Evolutionary conservation across 75 land plant genomes (phyloP).

Genomic region (Chamaecyparis obtusa): DNA sequence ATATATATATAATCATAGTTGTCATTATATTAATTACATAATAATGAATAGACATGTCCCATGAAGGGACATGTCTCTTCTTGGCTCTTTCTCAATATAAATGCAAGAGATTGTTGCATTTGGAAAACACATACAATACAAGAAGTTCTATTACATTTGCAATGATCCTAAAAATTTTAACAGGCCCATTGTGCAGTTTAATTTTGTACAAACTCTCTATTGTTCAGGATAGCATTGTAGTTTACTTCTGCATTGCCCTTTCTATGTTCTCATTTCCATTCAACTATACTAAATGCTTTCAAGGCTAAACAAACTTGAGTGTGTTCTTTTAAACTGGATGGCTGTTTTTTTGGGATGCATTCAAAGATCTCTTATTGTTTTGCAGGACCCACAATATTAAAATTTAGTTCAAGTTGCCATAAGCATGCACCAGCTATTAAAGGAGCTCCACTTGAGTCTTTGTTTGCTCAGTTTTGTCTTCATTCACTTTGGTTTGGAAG

Average conservation of each 20-base stretch:
- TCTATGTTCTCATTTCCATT: not conserved
- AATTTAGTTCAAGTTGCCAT: conserved; percentile 35
- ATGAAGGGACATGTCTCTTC: too few relatives aligned
- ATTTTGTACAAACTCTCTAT: not conserved
- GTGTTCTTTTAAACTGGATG: not conserved
- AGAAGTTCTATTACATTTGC: too few relatives aligned
- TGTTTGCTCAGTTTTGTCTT: conserved; percentile 95
- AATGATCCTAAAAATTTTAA: too few relatives aligned
- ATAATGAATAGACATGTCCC: too few relatives aligned
- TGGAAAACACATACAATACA: too few relatives aligned
- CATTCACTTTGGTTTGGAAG: conserved; percentile 92
- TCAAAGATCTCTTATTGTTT: conserved; percentile 2
- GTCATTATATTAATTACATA: too few relatives aligned
- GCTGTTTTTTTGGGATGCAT: not conserved
- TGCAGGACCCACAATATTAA: conserved; percentile 26
- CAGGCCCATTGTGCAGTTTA: not conserved
- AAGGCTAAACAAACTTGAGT: not conserved
- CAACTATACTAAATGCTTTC: not conserved
- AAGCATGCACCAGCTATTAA: conserved; percentile 63
- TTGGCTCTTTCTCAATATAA: too few relatives aligned
- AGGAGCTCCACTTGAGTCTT: conserved; percentile 85
- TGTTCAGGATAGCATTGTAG: not conserved
- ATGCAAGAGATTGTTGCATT: too few relatives aligned
- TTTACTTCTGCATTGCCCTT: not conserved
- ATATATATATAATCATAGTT: too few relatives aligned